Conservation (phyloP, 495 filamentous ascomycete genomes). For the Penicillium angulare region DNA sequence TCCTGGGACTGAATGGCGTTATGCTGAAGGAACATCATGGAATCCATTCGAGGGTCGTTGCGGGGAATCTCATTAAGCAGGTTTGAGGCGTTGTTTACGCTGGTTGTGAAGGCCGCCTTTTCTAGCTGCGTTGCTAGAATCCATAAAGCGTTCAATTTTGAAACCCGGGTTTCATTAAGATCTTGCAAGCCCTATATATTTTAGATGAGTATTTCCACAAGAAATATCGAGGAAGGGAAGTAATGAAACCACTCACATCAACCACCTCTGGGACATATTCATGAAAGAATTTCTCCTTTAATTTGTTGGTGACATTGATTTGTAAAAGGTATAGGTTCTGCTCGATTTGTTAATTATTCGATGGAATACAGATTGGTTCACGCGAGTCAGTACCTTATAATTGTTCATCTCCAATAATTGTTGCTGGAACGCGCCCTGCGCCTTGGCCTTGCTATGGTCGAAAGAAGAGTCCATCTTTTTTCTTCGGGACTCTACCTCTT, state of each 20-base stretch:
- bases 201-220: not conserved
- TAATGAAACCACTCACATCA: slow-evolving; percentile 57
- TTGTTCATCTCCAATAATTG: slow-evolving; percentile 94
- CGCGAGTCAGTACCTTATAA: slow-evolving; percentile 59
- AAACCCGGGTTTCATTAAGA: slow-evolving; percentile 81
- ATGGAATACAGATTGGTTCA: not conserved
- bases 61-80: slow-evolving; percentile 79
- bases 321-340: slow-evolving; percentile 92
- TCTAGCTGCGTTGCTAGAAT: slow-evolving; percentile 77
- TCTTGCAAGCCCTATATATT: slow-evolving; percentile 69
- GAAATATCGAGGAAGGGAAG: not conserved
- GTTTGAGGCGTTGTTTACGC: slow-evolving; percentile 65
- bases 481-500: slow-evolving; percentile 90
- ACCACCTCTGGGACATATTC: slow-evolving; percentile 94
- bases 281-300: slow-evolving; percentile 95
- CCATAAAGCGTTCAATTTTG: slow-evolving; percentile 85
- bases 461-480: slow-evolving; percentile 92
- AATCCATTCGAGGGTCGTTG: slow-evolving; percentile 86
- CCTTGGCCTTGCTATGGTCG: slow-evolving; percentile 79
- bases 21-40: slow-evolving; percentile 95
- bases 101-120: slow-evolving; percentile 64
- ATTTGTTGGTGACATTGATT: slow-evolving; percentile 94
- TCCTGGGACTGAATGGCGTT: slow-evolving; percentile 81
- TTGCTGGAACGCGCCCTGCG: slow-evolving; percentile 84
- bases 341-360: not conserved